Evolutionary conservation across 176 grass and related monocot species (phyloP), one percentile per base, ranked within the genome.

Genomic region (Pontederia paniculata): DNA sequence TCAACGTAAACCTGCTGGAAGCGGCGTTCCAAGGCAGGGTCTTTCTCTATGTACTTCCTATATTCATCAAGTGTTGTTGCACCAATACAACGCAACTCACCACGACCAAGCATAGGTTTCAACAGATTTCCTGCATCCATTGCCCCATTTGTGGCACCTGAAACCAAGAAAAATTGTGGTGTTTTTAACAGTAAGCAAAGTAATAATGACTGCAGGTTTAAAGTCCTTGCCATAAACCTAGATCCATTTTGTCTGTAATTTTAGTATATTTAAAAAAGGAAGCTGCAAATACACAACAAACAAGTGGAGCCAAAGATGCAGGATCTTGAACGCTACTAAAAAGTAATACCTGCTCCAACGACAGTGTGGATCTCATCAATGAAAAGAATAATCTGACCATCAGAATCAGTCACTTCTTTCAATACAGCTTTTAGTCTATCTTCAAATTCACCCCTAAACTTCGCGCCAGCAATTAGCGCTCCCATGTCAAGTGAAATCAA

Each of bases 301-400:
- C 14, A 5, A 6, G 1, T 37, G 28, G 28, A 37, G 7, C 23
- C 11, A 13, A 23, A 47, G 42, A 45, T 45, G 20, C 45, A 22
- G 17, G 14, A 46, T 22, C 37, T 12, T 19, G 21, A 62, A 19
- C 9, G 28, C 43, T 57, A 69, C 31, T 55, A 74, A 43, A 25
- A 17, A 46, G 17, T 17, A 50, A 14, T 50, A 97, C 93, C 93
- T 91, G 93, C 93, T 58, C 93, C 93, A 23, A 97, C 93, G 55
- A 97, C 93, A 55, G 93, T 97, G 78, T 97, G 93, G 52, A 97
- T 97, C 70, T 97, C 93, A 63, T 97, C 93, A 52, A 97, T 97
- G 63, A 97, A 97, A 62, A 97, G 73, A 68, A 97, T 22, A 20
- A 75, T 86, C 66, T 82, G 93, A 54, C 93, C 93, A 74, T 97